Conservation (phyloP, 257 asterid genomes). For the Pogostemon cablin region DNA sequence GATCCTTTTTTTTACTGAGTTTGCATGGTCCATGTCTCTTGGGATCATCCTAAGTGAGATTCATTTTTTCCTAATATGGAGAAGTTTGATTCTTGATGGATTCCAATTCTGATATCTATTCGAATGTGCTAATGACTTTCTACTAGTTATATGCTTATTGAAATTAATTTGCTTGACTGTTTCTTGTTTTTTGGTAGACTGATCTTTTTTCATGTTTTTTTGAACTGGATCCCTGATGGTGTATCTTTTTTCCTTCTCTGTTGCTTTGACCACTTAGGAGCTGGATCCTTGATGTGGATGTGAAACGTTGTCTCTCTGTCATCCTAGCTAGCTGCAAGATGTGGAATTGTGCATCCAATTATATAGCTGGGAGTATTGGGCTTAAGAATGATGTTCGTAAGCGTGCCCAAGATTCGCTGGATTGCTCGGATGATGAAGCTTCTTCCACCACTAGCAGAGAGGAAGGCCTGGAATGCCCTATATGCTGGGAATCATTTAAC, state of each 20-base stretch:
- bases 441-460: slow-evolving; percentile 66
- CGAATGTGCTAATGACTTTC: not conserved
- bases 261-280: slow-evolving; percentile 30
- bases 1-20: not conserved
- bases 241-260: slow-evolving; percentile 1
- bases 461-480: slow-evolving; percentile 88
- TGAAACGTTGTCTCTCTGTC: slow-evolving; percentile 31
- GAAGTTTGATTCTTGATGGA: not conserved
- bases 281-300: slow-evolving; percentile 27
- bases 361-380: slow-evolving; percentile 60
- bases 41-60: not conserved
- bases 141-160: not conserved
- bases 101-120: not conserved
- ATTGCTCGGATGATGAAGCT: slow-evolving; percentile 76
- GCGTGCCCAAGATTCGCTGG: slow-evolving; percentile 47
- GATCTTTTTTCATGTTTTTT: not conserved
- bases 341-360: slow-evolving; percentile 81
- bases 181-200: not conserved
- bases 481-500: slow-evolving; percentile 93
- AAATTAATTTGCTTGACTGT: not conserved
- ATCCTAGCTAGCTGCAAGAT: slow-evolving; percentile 37
- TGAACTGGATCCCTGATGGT: not conserved
- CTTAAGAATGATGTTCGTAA: slow-evolving; percentile 44
- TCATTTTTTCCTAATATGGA: not conserved
- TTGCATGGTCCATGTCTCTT: not conserved